These are phyloP conservation scores for Podila clonocystis DNA, from an alignment of 192 early-diverging fungal genomes.

Conservation along the genomic window DNA sequence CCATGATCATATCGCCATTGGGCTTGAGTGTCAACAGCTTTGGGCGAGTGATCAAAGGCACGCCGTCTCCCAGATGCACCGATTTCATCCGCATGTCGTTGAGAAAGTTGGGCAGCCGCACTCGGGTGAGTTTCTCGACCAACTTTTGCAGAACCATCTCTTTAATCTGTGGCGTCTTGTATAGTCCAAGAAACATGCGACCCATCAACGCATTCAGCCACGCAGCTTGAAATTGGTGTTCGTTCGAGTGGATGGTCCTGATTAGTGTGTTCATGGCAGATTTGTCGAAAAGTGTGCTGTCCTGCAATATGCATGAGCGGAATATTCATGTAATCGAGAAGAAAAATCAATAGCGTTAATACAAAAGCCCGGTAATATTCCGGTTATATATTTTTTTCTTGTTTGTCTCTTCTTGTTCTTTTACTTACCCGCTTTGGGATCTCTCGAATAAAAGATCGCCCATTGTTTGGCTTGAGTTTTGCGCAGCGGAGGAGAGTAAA, in stretches of 20 bases:
- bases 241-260: conserved; percentile 62
- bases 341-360: background rate
- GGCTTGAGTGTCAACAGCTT: conserved; percentile 75
- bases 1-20: conserved; percentile 76
- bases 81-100: conserved; percentile 83
- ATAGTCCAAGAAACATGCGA: conserved; percentile 77
- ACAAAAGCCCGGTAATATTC: too few relatives aligned
- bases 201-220: conserved; percentile 92
- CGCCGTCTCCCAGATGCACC: conserved; percentile 78
- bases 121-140: conserved; percentile 68
- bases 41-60: conserved; percentile 82
- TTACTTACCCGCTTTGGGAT: conserved; percentile 42
- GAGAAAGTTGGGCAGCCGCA: conserved; percentile 74
- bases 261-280: conserved; percentile 56
- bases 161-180: conserved; percentile 69
- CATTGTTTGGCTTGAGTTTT: conserved; percentile 46
- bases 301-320: conserved; percentile 6
- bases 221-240: conserved; percentile 58
- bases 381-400: too few relatives aligned
- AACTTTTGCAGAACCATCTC: conserved; percentile 70
- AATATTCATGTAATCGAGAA: background rate
- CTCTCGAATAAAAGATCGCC: conserved; percentile 32
- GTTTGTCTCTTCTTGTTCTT: background rate
- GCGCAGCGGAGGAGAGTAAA: conserved; percentile 82
- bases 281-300: conserved; percentile 54